These are phyloP conservation scores for Bauhinia variegata DNA, from an alignment of 306 rosid species.

Conservation along the genomic window DNA sequence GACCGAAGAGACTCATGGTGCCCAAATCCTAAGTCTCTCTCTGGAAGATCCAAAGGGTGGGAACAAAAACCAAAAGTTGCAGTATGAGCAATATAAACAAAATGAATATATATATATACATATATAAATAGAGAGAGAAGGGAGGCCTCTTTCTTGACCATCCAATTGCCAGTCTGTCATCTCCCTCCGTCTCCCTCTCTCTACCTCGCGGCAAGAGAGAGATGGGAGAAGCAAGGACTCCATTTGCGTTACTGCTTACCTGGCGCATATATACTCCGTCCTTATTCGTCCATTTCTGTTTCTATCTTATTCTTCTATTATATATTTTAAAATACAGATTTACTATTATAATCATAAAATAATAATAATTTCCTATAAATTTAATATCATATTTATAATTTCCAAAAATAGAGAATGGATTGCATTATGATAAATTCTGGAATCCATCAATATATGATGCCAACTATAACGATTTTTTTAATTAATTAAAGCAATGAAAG, in stretches of 20 bases:
- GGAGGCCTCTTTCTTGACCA: conserved; percentile 28
- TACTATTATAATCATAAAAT: no score
- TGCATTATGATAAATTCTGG: not conserved
- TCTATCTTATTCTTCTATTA: not conserved
- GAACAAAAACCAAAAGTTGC: conserved; percentile 33
- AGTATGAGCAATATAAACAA: conserved; percentile 3
- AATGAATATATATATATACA: conserved; percentile 21
- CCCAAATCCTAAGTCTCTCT: conserved; percentile 44
- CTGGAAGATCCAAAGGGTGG: conserved; percentile 52
- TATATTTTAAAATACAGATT: no score
- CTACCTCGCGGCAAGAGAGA: conserved; percentile 37
- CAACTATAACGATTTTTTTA: not conserved
- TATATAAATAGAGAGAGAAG: conserved; percentile 5
- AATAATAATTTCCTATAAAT: no score
- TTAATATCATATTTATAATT: not conserved
- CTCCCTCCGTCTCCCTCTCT: conserved; percentile 13
- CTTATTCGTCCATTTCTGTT: conserved; percentile 2
- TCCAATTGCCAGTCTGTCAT: conserved; percentile 68
- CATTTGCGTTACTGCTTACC: conserved; percentile 53
- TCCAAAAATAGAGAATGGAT: not conserved
- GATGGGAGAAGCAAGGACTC: conserved; percentile 34
- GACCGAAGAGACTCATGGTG: conserved; percentile 91
- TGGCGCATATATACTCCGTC: conserved; percentile 24
- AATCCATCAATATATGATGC: conserved; percentile 14
- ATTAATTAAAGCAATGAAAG: not conserved